These are phyloP conservation scores for Phytophthora citrophthora DNA, from an alignment of 352 stramenopile species.

Conservation along the genomic window DNA sequence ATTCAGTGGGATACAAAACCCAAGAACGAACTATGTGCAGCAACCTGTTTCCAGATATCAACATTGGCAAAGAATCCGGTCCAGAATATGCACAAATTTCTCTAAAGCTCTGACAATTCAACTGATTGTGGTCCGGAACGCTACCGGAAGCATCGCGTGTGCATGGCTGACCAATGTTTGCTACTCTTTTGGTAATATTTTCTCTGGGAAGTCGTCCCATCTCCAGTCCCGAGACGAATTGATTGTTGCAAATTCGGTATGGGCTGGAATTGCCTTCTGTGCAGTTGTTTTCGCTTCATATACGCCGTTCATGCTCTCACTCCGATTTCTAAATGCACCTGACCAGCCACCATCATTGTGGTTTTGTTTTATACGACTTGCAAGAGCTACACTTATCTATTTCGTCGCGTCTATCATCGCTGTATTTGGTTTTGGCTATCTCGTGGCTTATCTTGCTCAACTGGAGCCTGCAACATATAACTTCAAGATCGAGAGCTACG, in stretches of 20 bases:
- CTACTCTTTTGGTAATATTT: slow-evolving; percentile 12
- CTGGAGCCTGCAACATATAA: not conserved
- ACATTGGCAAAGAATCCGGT: no score
- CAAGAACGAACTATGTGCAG: no score
- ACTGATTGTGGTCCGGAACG: slow-evolving; percentile 9
- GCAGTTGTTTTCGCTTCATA: slow-evolving; percentile 9
- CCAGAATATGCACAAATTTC: no score
- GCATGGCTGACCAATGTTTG: slow-evolving; percentile 15
- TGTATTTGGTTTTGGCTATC: slow-evolving; percentile 5
- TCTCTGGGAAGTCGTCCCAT: slow-evolving; percentile 1
- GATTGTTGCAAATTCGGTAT: slow-evolving; percentile 14
- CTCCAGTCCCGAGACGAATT: slow-evolving; percentile 11
- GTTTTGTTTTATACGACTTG: slow-evolving; percentile 8
- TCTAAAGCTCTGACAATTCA: no score
- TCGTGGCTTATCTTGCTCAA: not conserved
- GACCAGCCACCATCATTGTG: not conserved
- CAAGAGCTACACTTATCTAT: not conserved
- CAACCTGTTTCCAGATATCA: no score
- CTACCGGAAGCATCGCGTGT: slow-evolving; percentile 9
- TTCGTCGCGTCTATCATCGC: slow-evolving; percentile 4
- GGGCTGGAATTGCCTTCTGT: slow-evolving; percentile 5
- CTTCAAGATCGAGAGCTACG: slow-evolving; percentile 21
- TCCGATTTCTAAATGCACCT: slow-evolving; percentile 7
- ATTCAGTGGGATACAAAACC: no score
- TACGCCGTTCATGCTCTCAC: slow-evolving; percentile 4